Conservation (phyloP, 768 basidiomycete species). For the Tricholoma bakamatsutake region DNA sequence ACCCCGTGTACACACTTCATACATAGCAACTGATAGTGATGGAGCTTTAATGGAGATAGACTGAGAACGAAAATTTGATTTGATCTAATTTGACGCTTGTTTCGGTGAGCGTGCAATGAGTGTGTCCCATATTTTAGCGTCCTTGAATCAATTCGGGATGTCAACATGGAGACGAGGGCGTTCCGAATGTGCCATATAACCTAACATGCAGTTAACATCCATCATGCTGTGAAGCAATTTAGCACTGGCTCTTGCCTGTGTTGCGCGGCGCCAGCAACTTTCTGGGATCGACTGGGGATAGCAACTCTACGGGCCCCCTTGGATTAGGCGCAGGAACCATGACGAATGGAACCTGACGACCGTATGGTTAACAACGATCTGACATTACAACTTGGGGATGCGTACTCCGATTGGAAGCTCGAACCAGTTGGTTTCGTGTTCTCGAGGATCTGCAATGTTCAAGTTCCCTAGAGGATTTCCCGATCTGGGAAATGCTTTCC, state of each 20-base stretch:
- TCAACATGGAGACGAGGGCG: slow-evolving; percentile 1
- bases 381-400: slow-evolving; percentile 6
- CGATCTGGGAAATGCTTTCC: slow-evolving; percentile 3
- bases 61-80: background rate
- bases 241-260: slow-evolving; percentile 3
- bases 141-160: background rate
- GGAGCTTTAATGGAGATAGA: background rate
- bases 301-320: slow-evolving; percentile 16
- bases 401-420: slow-evolving; percentile 43
- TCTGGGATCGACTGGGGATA: slow-evolving; percentile 19
- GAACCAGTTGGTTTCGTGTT: slow-evolving; percentile 37
- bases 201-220: background rate
- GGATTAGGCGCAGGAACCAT: slow-evolving; percentile 34
- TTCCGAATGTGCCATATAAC: background rate
- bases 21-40: background rate
- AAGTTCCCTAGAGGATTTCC: slow-evolving; percentile 5
- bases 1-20: background rate
- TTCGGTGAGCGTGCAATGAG: no score
- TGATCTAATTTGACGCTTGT: no score
- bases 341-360: slow-evolving; percentile 31
- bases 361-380: background rate
- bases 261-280: slow-evolving; percentile 22
- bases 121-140: background rate
- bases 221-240: background rate
- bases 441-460: slow-evolving; percentile 18